Evolutionary conservation across 768 basidiomycete species (phyloP).

Genomic region (Tulasnella sp.): DNA sequence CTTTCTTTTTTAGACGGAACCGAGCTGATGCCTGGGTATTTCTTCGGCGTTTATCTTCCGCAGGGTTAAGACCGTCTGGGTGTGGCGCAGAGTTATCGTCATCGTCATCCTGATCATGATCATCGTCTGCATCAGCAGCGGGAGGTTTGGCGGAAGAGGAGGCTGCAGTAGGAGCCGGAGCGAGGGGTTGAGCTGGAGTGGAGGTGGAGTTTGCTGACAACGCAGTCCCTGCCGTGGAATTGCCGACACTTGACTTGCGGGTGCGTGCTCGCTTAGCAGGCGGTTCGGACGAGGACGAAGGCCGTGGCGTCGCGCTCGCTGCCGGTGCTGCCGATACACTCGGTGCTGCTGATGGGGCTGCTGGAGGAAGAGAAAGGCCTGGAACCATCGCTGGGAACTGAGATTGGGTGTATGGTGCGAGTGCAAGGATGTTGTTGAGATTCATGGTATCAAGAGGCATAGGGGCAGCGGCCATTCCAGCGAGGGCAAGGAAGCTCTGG

Average conservation of each 20-base stretch:
- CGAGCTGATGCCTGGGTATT: constrained; percentile 90
- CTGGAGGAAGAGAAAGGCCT: constrained; percentile 20
- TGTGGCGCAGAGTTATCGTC: background rate
- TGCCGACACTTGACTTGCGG: too few relatives aligned
- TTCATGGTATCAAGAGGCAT: constrained; percentile 26
- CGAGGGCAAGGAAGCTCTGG: constrained; percentile 27
- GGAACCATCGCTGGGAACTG: too few relatives aligned
- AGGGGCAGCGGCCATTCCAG: constrained; percentile 26
- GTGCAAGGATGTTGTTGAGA: constrained; percentile 46
- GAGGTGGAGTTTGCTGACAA: constrained; percentile 22
- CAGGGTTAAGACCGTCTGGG: constrained; percentile 31
- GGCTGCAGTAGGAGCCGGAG: constrained; percentile 20
- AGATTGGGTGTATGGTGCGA: constrained; percentile 36
- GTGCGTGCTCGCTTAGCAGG: too few relatives aligned
- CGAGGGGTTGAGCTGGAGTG: constrained; percentile 29
- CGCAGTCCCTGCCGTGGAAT: constrained; percentile 28
- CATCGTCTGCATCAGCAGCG: constrained; percentile 23
- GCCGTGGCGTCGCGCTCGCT: constrained; percentile 23
- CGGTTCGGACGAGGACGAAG: constrained; percentile 35
- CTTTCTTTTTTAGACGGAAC: constrained; percentile 93
- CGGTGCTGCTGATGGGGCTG: constrained; percentile 15
- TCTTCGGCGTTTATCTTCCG: constrained; percentile 85
- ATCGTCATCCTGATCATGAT: constrained; percentile 16
- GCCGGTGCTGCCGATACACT: constrained; percentile 23
- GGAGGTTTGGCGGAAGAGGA: background rate